Base-by-base conservation (phyloP, 345 rosid genomes). In the Trapa incisa region DNA sequence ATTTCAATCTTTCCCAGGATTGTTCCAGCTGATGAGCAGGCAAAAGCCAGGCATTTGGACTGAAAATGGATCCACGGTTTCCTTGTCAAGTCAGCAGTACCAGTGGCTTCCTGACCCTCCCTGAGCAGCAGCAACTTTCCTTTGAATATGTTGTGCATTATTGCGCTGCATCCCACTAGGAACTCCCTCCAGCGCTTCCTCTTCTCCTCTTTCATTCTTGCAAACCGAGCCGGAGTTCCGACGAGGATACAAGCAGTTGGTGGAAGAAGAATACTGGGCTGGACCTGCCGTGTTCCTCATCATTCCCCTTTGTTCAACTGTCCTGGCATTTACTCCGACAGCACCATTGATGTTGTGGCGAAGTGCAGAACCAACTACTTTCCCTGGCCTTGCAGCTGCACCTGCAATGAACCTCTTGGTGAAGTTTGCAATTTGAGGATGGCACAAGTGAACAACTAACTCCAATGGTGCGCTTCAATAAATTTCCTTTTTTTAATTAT, bases 91-190 rank as follows among this genome's bases (percentile, higher is more conserved):
- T 4, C 8, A 13, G 74, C 78, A 88, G 75, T 87, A 90, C 98
- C 97, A 93, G 72, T 84, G 85, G 72, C 74, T 81, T 72, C 84
- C 86, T 6, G 87, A 43, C 17, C 87, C 89, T 67, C 85, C 91
- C 77, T 87, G 92, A 16, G 96, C 87, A 14, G 96, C 96, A 65
- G 94, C 82, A 65, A 88, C 91, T 83, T 93, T 87, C 80, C 90
- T 80, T 36, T 85, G 87, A 79, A 85, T 75, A 74, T 81, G 88
- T 78, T 84, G 97, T 41, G 89, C 86, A 72, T 90, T 93, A 72
- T 90, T 93, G 48, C 89, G 92, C 78, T 87, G 96, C 84, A 87
- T 70, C 61, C 84, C 86, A 47, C 73, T 80, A 65, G 89, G 69
- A 68, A 87, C 81, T 70, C 84, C 63, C 63, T 58, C 97, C 5